Evolutionary conservation across 352 stramenopile genomes (phyloP), one percentile per base, ranked within the genome.

Genomic region (Elongisporangium anandrum): DNA sequence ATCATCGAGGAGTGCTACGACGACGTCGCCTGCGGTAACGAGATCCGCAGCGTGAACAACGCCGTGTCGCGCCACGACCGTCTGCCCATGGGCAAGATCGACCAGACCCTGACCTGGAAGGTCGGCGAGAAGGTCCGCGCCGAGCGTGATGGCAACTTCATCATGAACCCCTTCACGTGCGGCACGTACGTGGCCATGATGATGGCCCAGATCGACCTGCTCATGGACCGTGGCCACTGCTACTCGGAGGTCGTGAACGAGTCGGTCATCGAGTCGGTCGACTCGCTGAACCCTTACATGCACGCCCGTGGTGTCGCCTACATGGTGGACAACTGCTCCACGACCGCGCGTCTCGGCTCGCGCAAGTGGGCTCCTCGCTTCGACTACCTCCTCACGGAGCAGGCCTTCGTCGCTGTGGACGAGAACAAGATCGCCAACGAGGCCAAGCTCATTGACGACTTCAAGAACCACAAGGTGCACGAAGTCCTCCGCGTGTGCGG

Each of bases 261-360:
- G 78, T 98, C 94, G 61, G 96, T 99, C 23, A 99, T 99, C 65
- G 96, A 99, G 80, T 97, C 96, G 62, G 94, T 98, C 50, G 96
- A 99, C 77, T 99, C 95, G 59, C 81, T 99, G 21, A 98, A 97
- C 79, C 96, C 96, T 56, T 99, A 99, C 91, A 99, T 99, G 96
- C 96, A 99, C 84, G 98, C 97, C 57, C 88, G 95, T 55, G 96
- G 96, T 41, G 94, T 99, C 59, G 88, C 96, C 29, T 99, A 98
- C 85, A 99, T 99, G 96, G 96, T 99, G 58, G 96, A 99, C 83
- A 99, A 99, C 81, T 99, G 96, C 88, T 99, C 95, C n/a, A 98
- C 97, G 69, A 99, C 96, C 50, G 96, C 96, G 22, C 97, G 97
- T 82, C 96, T 98, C 34, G 96, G 96, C 68, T 98, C 92, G 49